Percentiles rank a stretch among this genome's conserved stretches.
These are phyloP conservation scores for Polysphondylium violaceum DNA, from an alignment of 78 protist genomes.

Conservation along the genomic window DNA sequence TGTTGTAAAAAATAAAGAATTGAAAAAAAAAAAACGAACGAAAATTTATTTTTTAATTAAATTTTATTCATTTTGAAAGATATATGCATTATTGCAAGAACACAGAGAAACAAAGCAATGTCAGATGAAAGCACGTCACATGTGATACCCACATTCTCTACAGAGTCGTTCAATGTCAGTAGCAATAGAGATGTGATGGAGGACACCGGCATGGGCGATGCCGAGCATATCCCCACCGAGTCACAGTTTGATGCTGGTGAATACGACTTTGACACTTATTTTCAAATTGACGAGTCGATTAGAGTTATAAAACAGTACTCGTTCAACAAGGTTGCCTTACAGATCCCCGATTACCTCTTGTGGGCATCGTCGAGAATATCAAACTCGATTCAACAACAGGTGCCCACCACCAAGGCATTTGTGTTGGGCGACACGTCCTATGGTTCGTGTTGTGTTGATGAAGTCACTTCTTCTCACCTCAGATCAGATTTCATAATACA, in stretches of 20 bases:
- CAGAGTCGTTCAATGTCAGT: constrained; percentile 26
- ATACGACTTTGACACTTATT: constrained; percentile 16
- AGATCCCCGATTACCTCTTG: constrained; percentile 60
- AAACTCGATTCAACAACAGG: background rate
- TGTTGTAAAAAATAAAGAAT: background rate
- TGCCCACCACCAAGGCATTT: constrained; percentile 12
- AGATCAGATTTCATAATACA: constrained; percentile 69
- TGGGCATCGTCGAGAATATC: constrained; percentile 54
- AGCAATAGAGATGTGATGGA: too few relatives aligned
- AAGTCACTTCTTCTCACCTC: constrained; percentile 57
- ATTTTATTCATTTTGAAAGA: too few relatives aligned
- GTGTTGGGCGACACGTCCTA: constrained; percentile 73
- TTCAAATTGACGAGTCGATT: constrained; percentile 23
- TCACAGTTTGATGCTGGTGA: background rate
- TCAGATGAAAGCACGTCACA: background rate
- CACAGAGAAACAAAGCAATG: background rate
- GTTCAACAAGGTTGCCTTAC: constrained; percentile 57
- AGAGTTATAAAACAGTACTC: constrained; percentile 16
- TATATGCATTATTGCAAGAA: too few relatives aligned
- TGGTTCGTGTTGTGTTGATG: constrained; percentile 82
- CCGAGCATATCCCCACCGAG: background rate
- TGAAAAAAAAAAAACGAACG: background rate
- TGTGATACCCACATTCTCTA: constrained; percentile 3
- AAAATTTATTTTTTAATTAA: background rate
- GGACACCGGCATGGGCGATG: too few relatives aligned